phyloP scores from a whole-genome alignment of 345 rosid species.

The Arabis alpina region DNA sequence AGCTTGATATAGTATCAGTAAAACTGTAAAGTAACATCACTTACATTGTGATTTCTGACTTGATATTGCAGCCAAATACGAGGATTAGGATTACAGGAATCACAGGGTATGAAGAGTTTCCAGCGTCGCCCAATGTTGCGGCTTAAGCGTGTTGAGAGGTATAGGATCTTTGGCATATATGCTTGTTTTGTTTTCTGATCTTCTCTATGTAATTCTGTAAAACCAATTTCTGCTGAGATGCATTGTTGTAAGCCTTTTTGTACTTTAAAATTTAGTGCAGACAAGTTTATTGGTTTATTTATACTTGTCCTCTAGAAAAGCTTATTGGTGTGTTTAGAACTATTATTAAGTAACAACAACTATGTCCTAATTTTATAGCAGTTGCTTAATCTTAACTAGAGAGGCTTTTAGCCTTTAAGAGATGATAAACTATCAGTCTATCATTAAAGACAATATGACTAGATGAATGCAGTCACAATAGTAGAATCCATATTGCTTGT shows the following conservation, averaged over 20 bases:
- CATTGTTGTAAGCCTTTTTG: background rate
- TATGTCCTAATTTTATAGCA: too few species aligned
- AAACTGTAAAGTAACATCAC: background rate
- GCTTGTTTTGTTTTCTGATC: conserved; percentile 17
- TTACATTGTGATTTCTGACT: conserved; percentile 14
- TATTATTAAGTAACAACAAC: too few species aligned
- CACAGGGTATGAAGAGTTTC: conserved; percentile 78
- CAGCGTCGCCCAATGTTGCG: conserved; percentile 53
- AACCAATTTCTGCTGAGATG: conserved; percentile 18
- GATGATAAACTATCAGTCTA: too few species aligned
- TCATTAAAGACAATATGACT: too few species aligned
- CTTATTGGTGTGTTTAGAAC: too few species aligned
- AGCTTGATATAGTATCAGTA: background rate
- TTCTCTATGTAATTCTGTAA: conserved; percentile 27
- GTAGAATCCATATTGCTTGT: too few species aligned
- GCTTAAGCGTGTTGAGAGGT: conserved; percentile 15
- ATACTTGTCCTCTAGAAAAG: too few species aligned
- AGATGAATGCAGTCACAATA: too few species aligned
- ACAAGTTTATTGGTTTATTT: too few species aligned
- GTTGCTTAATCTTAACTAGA: too few species aligned
- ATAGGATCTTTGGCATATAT: conserved; percentile 9
- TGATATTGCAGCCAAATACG: conserved; percentile 77
- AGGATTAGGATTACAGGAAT: conserved; percentile 82
- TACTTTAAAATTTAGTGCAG: too few species aligned
- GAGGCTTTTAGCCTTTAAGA: too few species aligned